Base-by-base conservation (phyloP, 2,329 filamentous ascomycete species). In the Talaromyces piceae region DNA sequence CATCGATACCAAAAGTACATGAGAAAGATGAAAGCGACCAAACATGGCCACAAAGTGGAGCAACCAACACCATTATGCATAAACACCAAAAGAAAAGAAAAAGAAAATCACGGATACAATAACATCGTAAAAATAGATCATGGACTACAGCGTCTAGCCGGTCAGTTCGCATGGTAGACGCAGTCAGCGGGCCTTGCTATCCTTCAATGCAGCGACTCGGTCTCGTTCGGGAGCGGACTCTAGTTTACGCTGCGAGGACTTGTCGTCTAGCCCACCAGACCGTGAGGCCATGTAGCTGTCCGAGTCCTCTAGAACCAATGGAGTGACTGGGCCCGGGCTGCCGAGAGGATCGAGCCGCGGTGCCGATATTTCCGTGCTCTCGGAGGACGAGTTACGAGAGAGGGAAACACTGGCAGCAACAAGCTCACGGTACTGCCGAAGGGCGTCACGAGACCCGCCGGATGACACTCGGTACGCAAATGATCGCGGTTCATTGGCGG, bases 291-390 rank as follows among this genome's bases (percentile, higher is more conserved):
- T 61, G 51, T 74, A 75, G 46, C 67, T 69, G 39, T 69, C 66
- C 5, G 65, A 61, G 27, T 71, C 63, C 47, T 70, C 70, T 7
- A 75, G 61, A 1, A 63, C 67, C 45, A 75, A 58, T 11, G 73
- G 73, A 3, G 73, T 75, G 30, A 75, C 73, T 0, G 71, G 70
- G 2, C 72, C 73, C 1, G 73, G 72, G 47, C 72, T 75, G 30
- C 66, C 65, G 9, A 74, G 62, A 18, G 73, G 73, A 44, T 73
- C 70, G 13, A 75, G 58, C 5, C 71, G 68, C 6, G 73, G 73
- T 13, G 71, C 70, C 9, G 68, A 66, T n/a, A 72, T 73, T 59
- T 67, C 60, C 59, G 61, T 41, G 53, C 57, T 50, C 45, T 59
- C 54, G 43, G 61, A 56, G 53, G 65, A 55, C 43, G 63, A 47